Base-by-base conservation (phyloP, 2,329 filamentous ascomycete genomes). In the Penicillium sp. region DNA sequence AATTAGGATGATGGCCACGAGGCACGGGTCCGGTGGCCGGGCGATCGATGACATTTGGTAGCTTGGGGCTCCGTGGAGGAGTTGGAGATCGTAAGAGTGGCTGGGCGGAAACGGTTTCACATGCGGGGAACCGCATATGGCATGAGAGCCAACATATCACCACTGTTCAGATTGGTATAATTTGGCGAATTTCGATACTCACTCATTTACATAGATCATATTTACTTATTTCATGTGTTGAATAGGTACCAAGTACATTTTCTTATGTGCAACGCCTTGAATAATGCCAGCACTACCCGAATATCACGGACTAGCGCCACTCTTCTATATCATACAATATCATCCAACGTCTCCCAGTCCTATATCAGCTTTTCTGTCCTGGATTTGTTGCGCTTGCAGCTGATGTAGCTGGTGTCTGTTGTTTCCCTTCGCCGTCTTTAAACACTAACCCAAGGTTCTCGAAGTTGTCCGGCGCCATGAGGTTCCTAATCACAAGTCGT, bases 381-480 rank as follows among this genome's bases (percentile, higher is more conserved):
- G 51, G 31, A 29, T 52, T 17, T 17, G 25, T 3, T 19, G 35
- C 3, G 3, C 29, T 29, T 36, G 55, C 17, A 19, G 17, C 17
- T 41, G 56, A 36, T 41, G 52, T 45, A 19, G 55, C 27, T 13
- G 60, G 21, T 1, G 53, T 27, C n/a, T 52, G 49, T 10, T 52
- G 57, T 36, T 68, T 62, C 21, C 59, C 50, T 35, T 66, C 63
- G 4, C 69, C 63, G 25, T 76, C 75, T 44, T 85, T 82, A 59
- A 83, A 81, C 6, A 81, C 78, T 67, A 96, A 94, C 0, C 94
- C 94, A 41, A 99, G 80, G 71, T 99, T 99, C 75, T 90, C 91
- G 76, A 97, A 94, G 59, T 96, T 90, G 71, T 99, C 94, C 66
- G 85, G 91, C 8, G 93, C 93, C 94, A 99, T 99, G 33, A 99